Conservation (phyloP, 2,329 filamentous ascomycete genomes). For the Achaetomium macrosporum region DNA sequence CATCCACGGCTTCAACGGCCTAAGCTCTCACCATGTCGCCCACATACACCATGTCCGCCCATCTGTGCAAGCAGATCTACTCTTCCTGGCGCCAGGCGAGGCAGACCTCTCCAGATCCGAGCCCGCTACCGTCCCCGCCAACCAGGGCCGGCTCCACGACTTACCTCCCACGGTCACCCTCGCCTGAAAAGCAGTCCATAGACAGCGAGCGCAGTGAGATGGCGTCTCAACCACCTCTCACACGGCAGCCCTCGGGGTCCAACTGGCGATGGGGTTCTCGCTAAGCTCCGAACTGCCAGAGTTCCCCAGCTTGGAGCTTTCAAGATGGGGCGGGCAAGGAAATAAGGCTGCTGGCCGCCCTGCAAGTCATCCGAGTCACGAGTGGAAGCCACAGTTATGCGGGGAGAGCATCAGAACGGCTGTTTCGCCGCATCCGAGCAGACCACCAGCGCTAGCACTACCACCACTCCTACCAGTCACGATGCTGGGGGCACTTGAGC, state of each 20-base stretch:
- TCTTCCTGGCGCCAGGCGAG: slow-evolving; percentile 51
- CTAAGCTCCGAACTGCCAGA: not conserved
- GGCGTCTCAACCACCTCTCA: not conserved
- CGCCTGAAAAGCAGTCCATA: slow-evolving; percentile 42
- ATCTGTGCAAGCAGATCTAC: slow-evolving; percentile 55
- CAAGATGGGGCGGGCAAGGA: not conserved
- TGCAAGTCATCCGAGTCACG: too few species aligned
- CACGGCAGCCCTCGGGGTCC: slow-evolving; percentile 4
- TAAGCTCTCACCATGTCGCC: slow-evolving; percentile 42
- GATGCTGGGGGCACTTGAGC: too few species aligned
- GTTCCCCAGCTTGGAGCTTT: too few species aligned
- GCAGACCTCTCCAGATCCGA: slow-evolving; percentile 34
- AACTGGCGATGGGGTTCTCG: slow-evolving; percentile 18
- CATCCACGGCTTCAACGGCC: not conserved
- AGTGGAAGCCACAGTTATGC: too few species aligned
- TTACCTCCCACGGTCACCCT: slow-evolving; percentile 33
- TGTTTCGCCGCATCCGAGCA: too few species aligned
- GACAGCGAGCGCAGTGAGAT: slow-evolving; percentile 36
- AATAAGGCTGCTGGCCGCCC: not conserved
- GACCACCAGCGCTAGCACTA: too few species aligned
- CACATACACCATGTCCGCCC: slow-evolving; percentile 56
- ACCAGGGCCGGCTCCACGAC: slow-evolving; percentile 23
- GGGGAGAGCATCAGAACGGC: too few species aligned
- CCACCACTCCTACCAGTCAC: too few species aligned
- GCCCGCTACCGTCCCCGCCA: slow-evolving; percentile 26